Conservation (phyloP, 345 rosid genomes). For the Eucalyptus caleyi region DNA sequence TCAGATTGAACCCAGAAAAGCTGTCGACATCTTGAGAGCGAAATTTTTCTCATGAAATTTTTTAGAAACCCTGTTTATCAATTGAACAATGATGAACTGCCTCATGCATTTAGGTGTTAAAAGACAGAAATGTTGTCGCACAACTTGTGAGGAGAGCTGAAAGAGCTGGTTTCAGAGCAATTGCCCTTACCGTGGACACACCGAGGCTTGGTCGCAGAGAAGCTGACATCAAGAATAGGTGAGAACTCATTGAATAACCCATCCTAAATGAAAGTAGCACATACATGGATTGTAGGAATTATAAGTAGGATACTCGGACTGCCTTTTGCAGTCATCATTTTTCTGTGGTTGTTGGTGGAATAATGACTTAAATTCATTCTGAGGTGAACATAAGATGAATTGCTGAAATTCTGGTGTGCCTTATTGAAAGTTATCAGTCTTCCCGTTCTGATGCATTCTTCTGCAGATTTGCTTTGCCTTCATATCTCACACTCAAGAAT, state of each 20-base stretch:
- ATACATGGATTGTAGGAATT: not conserved
- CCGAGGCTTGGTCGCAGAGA: conserved; percentile 93
- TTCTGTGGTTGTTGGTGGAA: not conserved
- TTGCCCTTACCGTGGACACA: conserved; percentile 85
- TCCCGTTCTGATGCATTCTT: not conserved
- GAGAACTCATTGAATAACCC: not conserved
- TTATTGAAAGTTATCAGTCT: not conserved
- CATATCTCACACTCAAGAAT: conserved; percentile 70
- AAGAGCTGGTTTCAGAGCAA: conserved; percentile 87
- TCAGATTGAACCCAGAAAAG: not conserved
- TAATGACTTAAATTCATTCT: not conserved
- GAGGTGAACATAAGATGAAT: not conserved
- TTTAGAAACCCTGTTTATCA: not conserved
- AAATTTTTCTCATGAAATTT: not conserved
- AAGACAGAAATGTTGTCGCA: conserved; percentile 72
- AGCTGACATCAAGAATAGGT: conserved; percentile 96
- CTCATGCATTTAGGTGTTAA: conserved; percentile 34
- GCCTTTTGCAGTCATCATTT: not conserved
- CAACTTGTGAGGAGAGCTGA: conserved; percentile 92
- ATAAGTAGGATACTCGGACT: not conserved
- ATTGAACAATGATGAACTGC: not conserved
- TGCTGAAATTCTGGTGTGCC: not conserved
- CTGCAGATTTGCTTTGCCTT: conserved; percentile 64
- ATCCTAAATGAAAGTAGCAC: not conserved
- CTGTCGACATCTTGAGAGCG: not conserved